Conservation (phyloP, 2,329 filamentous ascomycete genomes). For the Fusarium multiceps region DNA sequence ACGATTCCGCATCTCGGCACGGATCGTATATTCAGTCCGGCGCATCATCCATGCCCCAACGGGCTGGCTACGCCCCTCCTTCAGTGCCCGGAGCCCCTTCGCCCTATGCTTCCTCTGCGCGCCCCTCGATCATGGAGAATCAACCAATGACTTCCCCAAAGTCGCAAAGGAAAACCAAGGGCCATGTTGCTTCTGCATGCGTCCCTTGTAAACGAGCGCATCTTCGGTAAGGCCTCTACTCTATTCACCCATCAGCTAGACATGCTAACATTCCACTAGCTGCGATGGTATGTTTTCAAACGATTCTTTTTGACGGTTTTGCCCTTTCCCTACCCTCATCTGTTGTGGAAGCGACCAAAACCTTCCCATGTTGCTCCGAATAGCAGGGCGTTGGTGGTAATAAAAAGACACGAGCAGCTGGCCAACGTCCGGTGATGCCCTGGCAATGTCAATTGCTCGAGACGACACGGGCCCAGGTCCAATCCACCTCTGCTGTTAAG, state of each 20-base stretch:
- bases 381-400: neutral
- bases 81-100: constrained; percentile 29
- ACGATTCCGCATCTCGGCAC: constrained; percentile 42
- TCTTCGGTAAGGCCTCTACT: constrained; percentile 65
- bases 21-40: constrained; percentile 43
- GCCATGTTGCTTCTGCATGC: constrained; percentile 86
- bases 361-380: neutral
- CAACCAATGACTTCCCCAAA: constrained; percentile 66
- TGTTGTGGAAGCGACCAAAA: neutral
- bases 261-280: constrained; percentile 51
- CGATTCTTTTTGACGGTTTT: neutral
- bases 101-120: constrained; percentile 44
- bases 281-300: constrained; percentile 70
- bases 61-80: constrained; percentile 40
- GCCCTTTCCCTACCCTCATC: neutral
- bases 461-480: neutral
- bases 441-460: neutral
- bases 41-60: constrained; percentile 30
- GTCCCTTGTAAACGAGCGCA: constrained; percentile 88
- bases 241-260: neutral
- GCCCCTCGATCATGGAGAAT: constrained; percentile 56
- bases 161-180: constrained; percentile 76
- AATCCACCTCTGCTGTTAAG: neutral
- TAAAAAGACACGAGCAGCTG: neutral
- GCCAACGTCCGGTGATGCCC: neutral